Percentiles rank a stretch among this genome's conserved stretches.
These are phyloP conservation scores for Auricularia sp. DNA, from an alignment of 768 basidiomycete species.

Conservation along the genomic window DNA sequence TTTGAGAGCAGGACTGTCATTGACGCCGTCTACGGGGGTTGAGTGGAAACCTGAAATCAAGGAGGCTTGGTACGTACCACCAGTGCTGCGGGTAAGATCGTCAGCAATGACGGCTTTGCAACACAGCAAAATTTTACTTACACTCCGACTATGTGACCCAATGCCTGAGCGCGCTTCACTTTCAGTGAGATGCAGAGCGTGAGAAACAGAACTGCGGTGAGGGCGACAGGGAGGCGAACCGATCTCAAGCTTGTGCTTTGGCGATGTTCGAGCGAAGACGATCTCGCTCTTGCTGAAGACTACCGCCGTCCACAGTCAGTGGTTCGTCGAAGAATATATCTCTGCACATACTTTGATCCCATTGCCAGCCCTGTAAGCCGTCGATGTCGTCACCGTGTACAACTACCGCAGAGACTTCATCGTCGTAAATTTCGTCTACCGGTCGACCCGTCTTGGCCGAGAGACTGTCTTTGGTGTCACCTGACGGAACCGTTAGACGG, in stretches of 20 bases:
- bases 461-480: conserved; percentile 55
- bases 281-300: conserved; percentile 62
- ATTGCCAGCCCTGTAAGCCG: conserved; percentile 57
- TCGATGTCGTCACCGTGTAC: conserved; percentile 65
- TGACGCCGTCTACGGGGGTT: conserved; percentile 46
- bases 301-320: conserved; percentile 14
- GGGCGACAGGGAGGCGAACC: conserved; percentile 27
- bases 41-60: background rate
- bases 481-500: background rate
- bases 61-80: background rate
- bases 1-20: conserved; percentile 62
- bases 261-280: conserved; percentile 63
- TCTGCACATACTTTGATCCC: conserved; percentile 53
- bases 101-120: too few relatives aligned
- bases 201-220: background rate
- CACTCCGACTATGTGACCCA: conserved; percentile 67
- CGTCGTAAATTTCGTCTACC: conserved; percentile 53
- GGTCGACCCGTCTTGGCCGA: conserved; percentile 45
- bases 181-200: background rate
- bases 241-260: conserved; percentile 65
- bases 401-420: conserved; percentile 56
- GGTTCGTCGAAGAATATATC: background rate
- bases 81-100: background rate
- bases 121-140: conserved; percentile 23
- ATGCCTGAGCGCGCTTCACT: conserved; percentile 64